These are phyloP conservation scores for Solanum rostratum DNA, from an alignment of 257 asterid species.

Conservation along the genomic window DNA sequence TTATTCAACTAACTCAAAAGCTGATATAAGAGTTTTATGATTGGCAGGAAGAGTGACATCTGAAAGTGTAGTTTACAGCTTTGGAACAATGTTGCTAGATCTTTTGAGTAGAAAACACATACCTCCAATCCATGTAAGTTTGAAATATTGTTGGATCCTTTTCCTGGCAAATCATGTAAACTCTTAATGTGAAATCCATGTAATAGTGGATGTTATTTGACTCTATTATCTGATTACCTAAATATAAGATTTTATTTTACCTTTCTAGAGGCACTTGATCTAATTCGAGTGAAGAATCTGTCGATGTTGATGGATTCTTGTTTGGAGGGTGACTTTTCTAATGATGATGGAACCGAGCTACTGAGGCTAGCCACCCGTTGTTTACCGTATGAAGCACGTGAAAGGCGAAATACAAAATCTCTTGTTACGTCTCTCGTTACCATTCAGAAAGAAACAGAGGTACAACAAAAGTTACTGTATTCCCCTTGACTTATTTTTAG, in stretches of 20 bases:
- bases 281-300: conserved; percentile 67
- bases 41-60: conserved; percentile 41
- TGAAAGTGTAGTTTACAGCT: conserved; percentile 46
- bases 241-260: background rate
- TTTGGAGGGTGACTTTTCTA: conserved; percentile 83
- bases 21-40: background rate
- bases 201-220: background rate
- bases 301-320: conserved; percentile 82
- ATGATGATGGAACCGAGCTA: conserved; percentile 80
- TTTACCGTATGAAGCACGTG: conserved; percentile 83
- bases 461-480: background rate
- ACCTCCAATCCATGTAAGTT: conserved; percentile 48
- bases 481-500: background rate
- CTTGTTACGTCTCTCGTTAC: conserved; percentile 48
- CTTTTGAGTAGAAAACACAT: conserved; percentile 50
- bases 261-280: conserved; percentile 73
- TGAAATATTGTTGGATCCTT: background rate
- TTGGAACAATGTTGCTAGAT: conserved; percentile 43
- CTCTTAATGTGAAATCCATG: background rate
- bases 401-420: conserved; percentile 78
- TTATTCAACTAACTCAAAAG: background rate
- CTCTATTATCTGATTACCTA: background rate
- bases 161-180: background rate
- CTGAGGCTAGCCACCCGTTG: conserved; percentile 79
- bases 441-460: conserved; percentile 80